Conservation (phyloP, 305 asterid species). For the Fraxinus sp. region DNA sequence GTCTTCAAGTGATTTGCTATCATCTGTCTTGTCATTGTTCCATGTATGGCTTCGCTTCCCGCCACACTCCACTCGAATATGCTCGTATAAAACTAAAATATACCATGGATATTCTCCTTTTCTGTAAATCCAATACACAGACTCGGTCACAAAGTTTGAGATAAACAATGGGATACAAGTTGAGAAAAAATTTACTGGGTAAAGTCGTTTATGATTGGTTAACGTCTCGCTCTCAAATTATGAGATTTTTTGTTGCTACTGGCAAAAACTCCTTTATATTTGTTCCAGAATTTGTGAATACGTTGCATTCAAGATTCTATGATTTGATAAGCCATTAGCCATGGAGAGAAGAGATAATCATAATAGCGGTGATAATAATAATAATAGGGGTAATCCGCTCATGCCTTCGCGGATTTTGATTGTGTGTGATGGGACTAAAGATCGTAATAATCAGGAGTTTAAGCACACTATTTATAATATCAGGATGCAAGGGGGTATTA, state of each 20-base stretch:
- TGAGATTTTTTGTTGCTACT: not conserved
- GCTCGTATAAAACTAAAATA: slow-evolving; percentile 18
- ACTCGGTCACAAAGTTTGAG: slow-evolving; percentile 3
- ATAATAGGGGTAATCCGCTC: slow-evolving; percentile 19
- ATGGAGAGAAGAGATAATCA: slow-evolving; percentile 24
- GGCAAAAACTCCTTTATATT: slow-evolving; percentile 7
- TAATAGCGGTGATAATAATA: not conserved
- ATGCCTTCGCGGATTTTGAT: slow-evolving; percentile 52
- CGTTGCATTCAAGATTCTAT: not conserved
- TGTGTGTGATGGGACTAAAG: slow-evolving; percentile 69
- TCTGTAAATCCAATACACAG: slow-evolving; percentile 4
- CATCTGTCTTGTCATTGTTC: slow-evolving; percentile 19
- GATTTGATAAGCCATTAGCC: slow-evolving; percentile 12
- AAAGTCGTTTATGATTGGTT: slow-evolving; percentile 13
- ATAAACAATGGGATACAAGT: not conserved
- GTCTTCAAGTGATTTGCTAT: slow-evolving; percentile 5
- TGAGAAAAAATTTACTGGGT: not conserved
- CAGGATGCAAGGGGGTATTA: slow-evolving; percentile 48
- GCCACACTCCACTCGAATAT: slow-evolving; percentile 22
- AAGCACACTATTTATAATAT: slow-evolving; percentile 37
- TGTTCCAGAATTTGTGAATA: slow-evolving; percentile 2
- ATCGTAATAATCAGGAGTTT: slow-evolving; percentile 47
- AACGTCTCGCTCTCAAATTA: slow-evolving; percentile 16
- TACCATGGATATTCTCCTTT: slow-evolving; percentile 23
- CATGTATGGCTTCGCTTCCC: not conserved